Conservation (phyloP, 2,329 filamentous ascomycete species). For the Fusarium keratoplasticum region DNA sequence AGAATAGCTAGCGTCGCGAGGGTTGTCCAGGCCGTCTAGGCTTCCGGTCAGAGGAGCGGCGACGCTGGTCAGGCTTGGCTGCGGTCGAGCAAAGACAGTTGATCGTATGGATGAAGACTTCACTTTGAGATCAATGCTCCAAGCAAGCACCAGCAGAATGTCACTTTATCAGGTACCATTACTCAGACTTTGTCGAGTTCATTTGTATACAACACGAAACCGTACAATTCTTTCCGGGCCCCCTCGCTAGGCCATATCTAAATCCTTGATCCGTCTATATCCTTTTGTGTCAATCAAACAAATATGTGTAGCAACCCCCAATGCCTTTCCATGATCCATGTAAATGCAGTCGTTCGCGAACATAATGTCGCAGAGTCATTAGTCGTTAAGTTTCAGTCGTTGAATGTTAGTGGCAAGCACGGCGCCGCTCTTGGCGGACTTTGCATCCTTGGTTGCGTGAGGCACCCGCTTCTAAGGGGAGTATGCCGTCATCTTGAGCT, state of each 20-base stretch:
- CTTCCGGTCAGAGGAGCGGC: not conserved
- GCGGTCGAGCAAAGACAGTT: not conserved
- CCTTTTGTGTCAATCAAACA: not conserved
- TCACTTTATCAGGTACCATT: not conserved
- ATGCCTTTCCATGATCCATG: not conserved
- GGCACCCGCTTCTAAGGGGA: not conserved
- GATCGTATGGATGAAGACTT: not conserved
- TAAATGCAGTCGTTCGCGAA: not conserved
- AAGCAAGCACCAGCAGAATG: not conserved
- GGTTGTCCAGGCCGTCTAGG: not conserved
- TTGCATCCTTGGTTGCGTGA: not conserved
- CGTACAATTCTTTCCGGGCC: not conserved
- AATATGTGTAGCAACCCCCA: slow-evolving; percentile 4
- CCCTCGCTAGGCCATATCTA: not conserved
- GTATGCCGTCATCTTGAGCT: not conserved
- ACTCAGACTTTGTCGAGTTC: not conserved
- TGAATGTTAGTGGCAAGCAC: not conserved
- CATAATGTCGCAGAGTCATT: not conserved
- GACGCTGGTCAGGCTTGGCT: not conserved
- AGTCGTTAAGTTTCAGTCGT: not conserved
- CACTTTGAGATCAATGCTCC: not conserved
- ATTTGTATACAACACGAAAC: not conserved
- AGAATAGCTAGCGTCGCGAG: not conserved
- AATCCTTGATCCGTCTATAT: not conserved
- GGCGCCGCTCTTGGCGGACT: not conserved